A percentile compares a stretch with the other conserved stretches of the same genome.
Conservation (phyloP, 768 basidiomycete species). For the Cubamyces lactineus region DNA sequence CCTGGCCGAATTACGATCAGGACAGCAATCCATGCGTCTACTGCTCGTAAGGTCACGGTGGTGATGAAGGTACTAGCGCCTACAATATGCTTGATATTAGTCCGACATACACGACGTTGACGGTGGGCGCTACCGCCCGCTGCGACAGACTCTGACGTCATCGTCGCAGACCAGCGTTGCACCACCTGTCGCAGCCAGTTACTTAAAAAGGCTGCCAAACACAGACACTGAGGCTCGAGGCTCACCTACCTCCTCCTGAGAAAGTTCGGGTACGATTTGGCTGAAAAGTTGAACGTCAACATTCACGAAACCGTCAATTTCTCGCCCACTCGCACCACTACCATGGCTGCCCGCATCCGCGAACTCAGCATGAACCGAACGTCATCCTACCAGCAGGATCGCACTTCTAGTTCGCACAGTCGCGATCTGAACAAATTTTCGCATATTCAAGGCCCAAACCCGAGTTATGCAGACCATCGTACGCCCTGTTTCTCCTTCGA, state of each 20-base stretch:
- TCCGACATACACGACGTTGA: too few relatives aligned
- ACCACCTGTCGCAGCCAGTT: background rate
- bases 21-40: slow-evolving; percentile 64
- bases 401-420: background rate
- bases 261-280: too few relatives aligned
- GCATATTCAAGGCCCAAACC: background rate
- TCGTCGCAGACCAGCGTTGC: background rate
- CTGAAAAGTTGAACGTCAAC: too few relatives aligned
- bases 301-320: too few relatives aligned
- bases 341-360: background rate
- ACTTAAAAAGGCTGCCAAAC: too few relatives aligned
- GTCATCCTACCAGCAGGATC: background rate
- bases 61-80: slow-evolving; percentile 69
- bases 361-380: background rate
- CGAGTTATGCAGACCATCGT: background rate
- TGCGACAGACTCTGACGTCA: too few relatives aligned
- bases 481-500: background rate
- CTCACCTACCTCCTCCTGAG: background rate
- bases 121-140: too few relatives aligned
- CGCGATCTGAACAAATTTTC: background rate
- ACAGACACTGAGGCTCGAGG: too few relatives aligned
- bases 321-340: too few relatives aligned
- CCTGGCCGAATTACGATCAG: slow-evolving; percentile 72
- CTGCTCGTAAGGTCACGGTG: slow-evolving; percentile 54
- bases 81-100: slow-evolving; percentile 29